A percentile compares a stretch with the other conserved stretches of the same genome.
Evolutionary conservation across 2,329 filamentous ascomycete genomes (phyloP).

Genomic region (Aspergillus udagawae): DNA sequence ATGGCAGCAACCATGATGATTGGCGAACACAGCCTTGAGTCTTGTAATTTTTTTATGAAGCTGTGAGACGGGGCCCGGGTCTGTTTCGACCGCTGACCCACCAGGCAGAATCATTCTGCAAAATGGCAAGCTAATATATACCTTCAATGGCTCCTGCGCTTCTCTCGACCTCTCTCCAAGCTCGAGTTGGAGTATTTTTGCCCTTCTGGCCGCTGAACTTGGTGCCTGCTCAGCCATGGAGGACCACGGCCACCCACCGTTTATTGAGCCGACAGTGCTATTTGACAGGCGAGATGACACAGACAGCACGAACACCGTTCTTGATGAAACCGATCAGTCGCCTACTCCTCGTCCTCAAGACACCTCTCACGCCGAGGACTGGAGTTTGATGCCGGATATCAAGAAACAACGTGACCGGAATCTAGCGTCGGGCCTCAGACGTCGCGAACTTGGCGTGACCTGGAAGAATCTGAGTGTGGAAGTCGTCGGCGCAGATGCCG

Average conservation of each 20-base stretch:
- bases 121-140: background rate
- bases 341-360: constrained; percentile 7
- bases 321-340: constrained; percentile 19
- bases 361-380: constrained; percentile 36
- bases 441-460: constrained; percentile 57
- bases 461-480: constrained; percentile 63
- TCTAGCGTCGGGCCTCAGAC: constrained; percentile 44
- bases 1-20: background rate
- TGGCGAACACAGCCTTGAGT: background rate
- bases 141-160: background rate
- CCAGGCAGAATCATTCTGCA: background rate
- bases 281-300: constrained; percentile 20
- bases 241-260: constrained; percentile 4
- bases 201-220: background rate
- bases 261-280: constrained; percentile 1
- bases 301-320: constrained; percentile 25
- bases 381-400: constrained; percentile 49
- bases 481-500: constrained; percentile 58
- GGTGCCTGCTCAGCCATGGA: constrained; percentile 4
- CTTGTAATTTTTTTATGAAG: background rate
- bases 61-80: background rate
- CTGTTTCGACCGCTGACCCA: background rate
- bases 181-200: background rate
- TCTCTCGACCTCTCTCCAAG: background rate
- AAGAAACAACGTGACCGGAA: constrained; percentile 43